A percentile compares a stretch with the other conserved stretches of the same genome.
phyloP scores from a whole-genome alignment of 768 basidiomycete species.

The Russula sp. region DNA sequence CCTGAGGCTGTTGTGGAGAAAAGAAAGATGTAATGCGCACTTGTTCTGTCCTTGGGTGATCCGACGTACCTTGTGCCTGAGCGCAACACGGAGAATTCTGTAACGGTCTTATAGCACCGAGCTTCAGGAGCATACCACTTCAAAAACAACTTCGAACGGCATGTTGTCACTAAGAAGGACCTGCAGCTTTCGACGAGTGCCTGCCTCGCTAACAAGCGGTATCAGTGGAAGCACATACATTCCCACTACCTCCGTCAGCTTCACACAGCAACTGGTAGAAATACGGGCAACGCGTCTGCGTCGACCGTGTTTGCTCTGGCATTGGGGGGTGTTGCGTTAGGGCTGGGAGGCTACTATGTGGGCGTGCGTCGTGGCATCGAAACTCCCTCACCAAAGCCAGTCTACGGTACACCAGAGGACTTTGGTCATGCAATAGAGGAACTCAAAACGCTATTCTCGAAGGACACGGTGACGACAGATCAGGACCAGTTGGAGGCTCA shows the following conservation, averaged over 20 bases:
- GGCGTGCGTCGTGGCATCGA: slow-evolving; percentile 7
- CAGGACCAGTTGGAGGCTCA: slow-evolving; percentile 31
- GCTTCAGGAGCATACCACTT: neutral
- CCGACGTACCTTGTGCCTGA: no score
- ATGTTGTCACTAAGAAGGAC: slow-evolving; percentile 12
- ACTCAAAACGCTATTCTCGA: slow-evolving; percentile 25
- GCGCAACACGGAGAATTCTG: neutral
- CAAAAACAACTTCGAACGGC: neutral
- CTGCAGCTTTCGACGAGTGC: neutral
- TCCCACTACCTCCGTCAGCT: neutral
- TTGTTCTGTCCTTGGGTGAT: neutral
- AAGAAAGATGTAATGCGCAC: no score
- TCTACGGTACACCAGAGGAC: slow-evolving; percentile 34
- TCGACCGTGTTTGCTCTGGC: slow-evolving; percentile 4
- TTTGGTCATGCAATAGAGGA: slow-evolving; percentile 35
- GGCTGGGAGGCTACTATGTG: slow-evolving; percentile 23
- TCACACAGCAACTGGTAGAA: neutral
- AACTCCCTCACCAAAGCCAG: slow-evolving; percentile 5
- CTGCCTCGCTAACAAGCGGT: neutral
- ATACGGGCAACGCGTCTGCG: neutral
- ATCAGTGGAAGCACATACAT: neutral
- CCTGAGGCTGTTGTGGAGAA: no score
- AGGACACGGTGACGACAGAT: slow-evolving; percentile 29
- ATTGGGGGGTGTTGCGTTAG: slow-evolving; percentile 11
- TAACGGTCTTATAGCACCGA: neutral